Base-by-base conservation (phyloP, 805 yeast genomes). In the Cyberlindnera euphorbiiphila region DNA sequence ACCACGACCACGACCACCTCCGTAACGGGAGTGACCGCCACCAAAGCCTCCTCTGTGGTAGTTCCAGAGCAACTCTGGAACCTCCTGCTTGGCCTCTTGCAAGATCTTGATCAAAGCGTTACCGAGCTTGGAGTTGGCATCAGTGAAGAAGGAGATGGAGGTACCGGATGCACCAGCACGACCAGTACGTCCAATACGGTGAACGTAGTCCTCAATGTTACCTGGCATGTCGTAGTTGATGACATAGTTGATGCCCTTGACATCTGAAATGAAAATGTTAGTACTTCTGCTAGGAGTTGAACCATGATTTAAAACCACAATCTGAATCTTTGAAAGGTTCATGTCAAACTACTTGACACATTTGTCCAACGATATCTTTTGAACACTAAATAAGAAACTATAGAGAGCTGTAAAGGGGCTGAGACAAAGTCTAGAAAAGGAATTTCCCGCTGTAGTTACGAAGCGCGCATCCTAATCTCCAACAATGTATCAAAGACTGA, bases 91-190 rank as follows among this genome's bases (percentile, higher is more conserved):
- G 49, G 98, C 98, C 74, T 93, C 98, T 65, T 81, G 78, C 74
- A 93, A 74, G 57, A 93, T 89, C 56, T 84, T 81, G 56, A 91
- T 76, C 60, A 93, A 75, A 57, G 87, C 93, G 56, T 85, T 84
- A 53, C 98, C 97, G 66, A 88, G 76, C 68, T 83, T 78, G 54
- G 86, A 71, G 72, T 88, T 86, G 50, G 73, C 89, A 49, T 78
- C 84, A 42, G 97, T 87, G 76, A 93, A 93, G 64, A 91, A 78
- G 8, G 98, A 86, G 50, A 88, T 78, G 39, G 98, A 97, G 46
- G 93, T 89, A 76, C 98, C 98, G 46, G 74, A 73, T 46, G 88
- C 81, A 64, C 98, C 98, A 51, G 97, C 98, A 78, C 98, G 87
- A 64, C 98, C 98, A 49, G 98, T 54, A 51, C 59, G 89, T 66